These are phyloP conservation scores for Phyllosticta citrichinensis DNA, from an alignment of 2,329 filamentous ascomycete genomes.

Conservation along the genomic window DNA sequence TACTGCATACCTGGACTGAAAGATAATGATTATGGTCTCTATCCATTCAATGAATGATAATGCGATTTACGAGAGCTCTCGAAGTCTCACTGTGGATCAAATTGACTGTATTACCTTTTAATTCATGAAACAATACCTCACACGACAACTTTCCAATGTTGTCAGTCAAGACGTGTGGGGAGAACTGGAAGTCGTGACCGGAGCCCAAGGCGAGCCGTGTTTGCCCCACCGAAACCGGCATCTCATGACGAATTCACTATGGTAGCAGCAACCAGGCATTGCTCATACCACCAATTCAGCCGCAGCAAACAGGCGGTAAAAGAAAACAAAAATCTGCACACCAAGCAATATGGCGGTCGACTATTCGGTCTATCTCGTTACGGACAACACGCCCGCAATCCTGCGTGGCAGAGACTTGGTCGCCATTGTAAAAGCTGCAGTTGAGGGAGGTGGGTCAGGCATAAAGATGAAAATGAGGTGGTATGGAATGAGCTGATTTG, in stretches of 20 bases:
- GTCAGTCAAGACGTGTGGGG: not conserved
- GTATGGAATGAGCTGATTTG: not conserved
- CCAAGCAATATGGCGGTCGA: constrained; percentile 38
- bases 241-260: not conserved
- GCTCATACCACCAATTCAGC: not conserved
- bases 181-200: not conserved
- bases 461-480: not conserved
- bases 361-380: constrained; percentile 83
- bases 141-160: no score
- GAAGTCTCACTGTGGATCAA: no score
- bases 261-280: not conserved
- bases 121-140: no score
- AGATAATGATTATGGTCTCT: no score
- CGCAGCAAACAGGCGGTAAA: not conserved
- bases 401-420: constrained; percentile 62
- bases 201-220: not conserved
- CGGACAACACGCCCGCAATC: constrained; percentile 80
- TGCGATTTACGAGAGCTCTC: no score
- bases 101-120: no score
- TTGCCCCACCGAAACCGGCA: not conserved
- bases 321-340: not conserved
- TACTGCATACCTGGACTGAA: no score
- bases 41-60: no score
- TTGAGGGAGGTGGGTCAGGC: constrained; percentile 53
- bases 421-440: constrained; percentile 62